Base-by-base conservation (phyloP, 2,329 filamentous ascomycete genomes). In the Hypoxylon sp. region DNA sequence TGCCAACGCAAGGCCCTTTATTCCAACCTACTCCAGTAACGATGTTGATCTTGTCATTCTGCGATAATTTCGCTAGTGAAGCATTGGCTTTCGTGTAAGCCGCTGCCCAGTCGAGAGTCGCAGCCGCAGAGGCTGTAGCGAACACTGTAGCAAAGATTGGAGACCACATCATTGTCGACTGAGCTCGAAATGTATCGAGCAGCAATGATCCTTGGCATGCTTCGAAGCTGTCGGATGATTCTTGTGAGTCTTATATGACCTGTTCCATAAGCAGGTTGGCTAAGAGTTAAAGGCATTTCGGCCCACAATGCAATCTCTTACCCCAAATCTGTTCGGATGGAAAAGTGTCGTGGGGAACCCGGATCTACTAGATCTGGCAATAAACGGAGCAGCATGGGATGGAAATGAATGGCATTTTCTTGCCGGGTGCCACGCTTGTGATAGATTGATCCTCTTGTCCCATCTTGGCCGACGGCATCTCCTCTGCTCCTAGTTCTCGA, bases 21-120 rank as follows among this genome's bases (percentile, higher is more conserved):
- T 85, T 82, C 91, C 91, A 94, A 21, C 93, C 92, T 2, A 89
- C 87, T 11, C 93, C 93, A 0, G 91, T 92, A 3, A 92, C 93
- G 65, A 96, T 85, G 74, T 90, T 91, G 74, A 95, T 86, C 80
- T 96, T 97, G 77, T 96, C 92, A 2, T 87, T 81, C 49, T 93
- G 82, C 10, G 88, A 91, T 83, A 97, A 90, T 75, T 88, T 86
- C 34, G 84, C 83, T 3, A 97, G 86, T 67, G 94, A 80, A 3
- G 85, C 80, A 13, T 88, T 85, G 0, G 93, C 93, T 76, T 92
- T 92, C 49, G 82, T 79, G 77, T 94, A 93, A 60, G 91, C 91
- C 10, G 89, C 83, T 23, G 83, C 83, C 93, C 93, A 96, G 53
- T 74, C 72, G 41, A 73, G 46, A 6, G 58, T 51, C 2, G 67